Evolutionary conservation across 177 flowering plant genomes (phyloP), one percentile per base, ranked within the genome.

Genomic region (Telopea speciosissima): DNA sequence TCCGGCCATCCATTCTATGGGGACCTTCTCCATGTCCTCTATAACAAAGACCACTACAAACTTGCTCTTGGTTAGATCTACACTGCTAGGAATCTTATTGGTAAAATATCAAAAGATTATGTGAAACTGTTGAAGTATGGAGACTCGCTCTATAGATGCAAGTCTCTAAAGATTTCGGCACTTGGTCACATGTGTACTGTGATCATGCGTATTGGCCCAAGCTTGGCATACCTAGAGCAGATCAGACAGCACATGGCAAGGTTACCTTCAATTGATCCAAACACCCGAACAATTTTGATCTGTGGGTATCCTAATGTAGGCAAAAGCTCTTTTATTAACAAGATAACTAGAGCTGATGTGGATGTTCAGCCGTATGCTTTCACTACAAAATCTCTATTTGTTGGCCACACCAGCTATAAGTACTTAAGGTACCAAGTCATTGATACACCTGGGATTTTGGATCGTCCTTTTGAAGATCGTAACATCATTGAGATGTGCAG

Each of bases 401-500:
- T 88, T 16, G 92, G 92, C 10, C 92, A 88, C 67, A 88, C 92
- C 0, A 90, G 86, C 70, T 86, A 86, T 61, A 85, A 88, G 67
- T 88, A 88, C 71, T 68, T 86, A 40, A 79, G 89, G 70, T 88
- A 88, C 75, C 92, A 88, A 62, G 92, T 88, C 59, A 88, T 88
- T 71, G 92, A 88, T 74, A 88, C 92, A 2, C 90, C 92, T 0
- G 90, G 92, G 52, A 88, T 80, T 69, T 80, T 90, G 84, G 97
- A 92, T 69, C 78, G 98, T 5, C 98, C 98, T 1, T 90, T 90
- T 74, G 98, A 92, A 68, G 98, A 92, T 59, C 88, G 93, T 42
- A 90, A 90, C 72, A 90, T 92, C 36, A 92, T 92, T 68, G 97
- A 92, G 74, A 92, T 92, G 98, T 92, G 98, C 80, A 89, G 91